These are phyloP conservation scores for Eimeria mitis DNA, from an alignment of 169 alveolate genomes.

Conservation along the genomic window DNA sequence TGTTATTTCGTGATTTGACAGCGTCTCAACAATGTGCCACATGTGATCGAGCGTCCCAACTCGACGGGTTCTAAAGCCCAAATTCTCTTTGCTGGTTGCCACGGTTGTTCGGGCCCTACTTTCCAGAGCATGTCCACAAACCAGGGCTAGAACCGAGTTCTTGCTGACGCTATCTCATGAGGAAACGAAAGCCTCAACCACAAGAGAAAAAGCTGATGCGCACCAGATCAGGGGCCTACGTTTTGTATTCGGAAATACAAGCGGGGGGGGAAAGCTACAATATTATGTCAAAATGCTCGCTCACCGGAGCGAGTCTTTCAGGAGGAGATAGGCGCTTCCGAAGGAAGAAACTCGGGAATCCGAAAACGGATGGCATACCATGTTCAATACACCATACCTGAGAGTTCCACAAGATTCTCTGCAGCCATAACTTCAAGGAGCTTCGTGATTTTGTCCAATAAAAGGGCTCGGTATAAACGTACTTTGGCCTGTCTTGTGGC, in stretches of 20 bases:
- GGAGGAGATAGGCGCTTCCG: slow-evolving; percentile 68
- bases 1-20: slow-evolving; percentile 41
- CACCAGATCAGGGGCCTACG: background rate
- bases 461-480: background rate
- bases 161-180: background rate
- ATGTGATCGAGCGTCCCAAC: slow-evolving; percentile 59
- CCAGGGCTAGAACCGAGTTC: background rate
- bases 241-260: background rate
- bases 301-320: slow-evolving; percentile 69
- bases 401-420: background rate
- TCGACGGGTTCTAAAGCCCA: slow-evolving; percentile 14
- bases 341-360: slow-evolving; percentile 63
- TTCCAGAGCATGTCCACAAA: background rate
- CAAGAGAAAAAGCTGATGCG: background rate
- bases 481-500: slow-evolving; percentile 63
- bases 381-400: slow-evolving; percentile 68
- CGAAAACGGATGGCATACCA: slow-evolving; percentile 69
- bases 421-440: background rate
- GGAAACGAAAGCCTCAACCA: background rate
- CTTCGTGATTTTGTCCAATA: background rate
- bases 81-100: slow-evolving; percentile 68
- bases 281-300: background rate
- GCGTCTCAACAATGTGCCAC: slow-evolving; percentile 68
- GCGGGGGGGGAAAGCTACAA: background rate
- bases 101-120: slow-evolving; percentile 62